Evolutionary conservation across 176 grass and related monocot genomes (phyloP).

Genomic region (Aegilops tauschii): DNA sequence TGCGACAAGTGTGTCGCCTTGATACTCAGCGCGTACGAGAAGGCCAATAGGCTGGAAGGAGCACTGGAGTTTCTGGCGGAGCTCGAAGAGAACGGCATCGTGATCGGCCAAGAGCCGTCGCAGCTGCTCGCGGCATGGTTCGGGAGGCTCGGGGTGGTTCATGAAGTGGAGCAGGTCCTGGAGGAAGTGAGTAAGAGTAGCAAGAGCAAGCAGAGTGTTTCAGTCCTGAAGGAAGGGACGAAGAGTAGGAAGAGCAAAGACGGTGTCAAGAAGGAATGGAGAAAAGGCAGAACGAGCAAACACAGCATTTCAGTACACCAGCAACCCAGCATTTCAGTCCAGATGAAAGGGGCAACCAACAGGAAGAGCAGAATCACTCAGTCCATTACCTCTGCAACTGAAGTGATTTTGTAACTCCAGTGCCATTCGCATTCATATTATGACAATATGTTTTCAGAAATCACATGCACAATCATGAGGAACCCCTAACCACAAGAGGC

Average conservation of each 20-base stretch:
- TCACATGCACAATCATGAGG: neutral
- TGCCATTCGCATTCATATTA: neutral
- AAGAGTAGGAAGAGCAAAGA: neutral
- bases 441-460: neutral
- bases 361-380: neutral
- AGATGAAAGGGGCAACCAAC: neutral
- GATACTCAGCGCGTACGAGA: constrained; percentile 60
- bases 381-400: neutral
- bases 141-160: constrained; percentile 56
- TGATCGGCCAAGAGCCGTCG: constrained; percentile 53
- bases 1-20: constrained; percentile 58
- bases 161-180: constrained; percentile 61
- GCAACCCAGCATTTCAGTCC: neutral
- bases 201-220: neutral
- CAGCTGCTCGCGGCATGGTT: constrained; percentile 69
- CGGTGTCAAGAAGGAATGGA: constrained; percentile 12
- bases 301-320: neutral
- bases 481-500: neutral
- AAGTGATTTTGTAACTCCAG: neutral
- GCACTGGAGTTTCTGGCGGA: constrained; percentile 74
- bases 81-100: constrained; percentile 52
- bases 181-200: constrained; percentile 29
- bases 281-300: neutral
- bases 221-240: neutral
- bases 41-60: constrained; percentile 41